phyloP scores from a whole-genome alignment of 345 rosid species.

The Eucalyptus cloeziana region DNA sequence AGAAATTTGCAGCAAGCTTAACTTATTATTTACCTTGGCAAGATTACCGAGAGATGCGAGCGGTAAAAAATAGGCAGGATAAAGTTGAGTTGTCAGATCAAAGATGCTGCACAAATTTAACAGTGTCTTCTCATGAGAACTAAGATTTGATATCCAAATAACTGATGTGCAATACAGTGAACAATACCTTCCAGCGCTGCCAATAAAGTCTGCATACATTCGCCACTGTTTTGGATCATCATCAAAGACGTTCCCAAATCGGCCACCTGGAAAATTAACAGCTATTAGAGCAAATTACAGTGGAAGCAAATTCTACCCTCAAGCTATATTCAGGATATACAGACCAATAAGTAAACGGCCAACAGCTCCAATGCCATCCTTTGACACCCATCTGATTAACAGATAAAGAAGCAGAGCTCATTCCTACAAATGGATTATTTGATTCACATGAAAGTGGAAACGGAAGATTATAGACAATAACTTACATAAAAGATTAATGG shows the following conservation, averaged over 20 bases:
- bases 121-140: neutral
- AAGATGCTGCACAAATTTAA: constrained; percentile 54
- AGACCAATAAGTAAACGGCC: constrained; percentile 91
- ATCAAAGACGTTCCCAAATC: constrained; percentile 85
- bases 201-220: constrained; percentile 97
- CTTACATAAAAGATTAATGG: neutral
- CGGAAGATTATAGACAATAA: neutral
- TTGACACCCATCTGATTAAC: constrained; percentile 87
- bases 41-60: constrained; percentile 95
- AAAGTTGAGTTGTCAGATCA: constrained; percentile 76
- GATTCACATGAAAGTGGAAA: neutral
- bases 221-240: constrained; percentile 99
- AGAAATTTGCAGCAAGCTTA: neutral
- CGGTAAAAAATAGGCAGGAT: constrained; percentile 84
- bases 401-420: constrained; percentile 5
- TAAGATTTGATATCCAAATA: neutral
- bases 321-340: constrained; percentile 7
- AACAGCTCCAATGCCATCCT: constrained; percentile 95
- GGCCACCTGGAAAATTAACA: constrained; percentile 55
- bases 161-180: neutral
- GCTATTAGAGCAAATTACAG: neutral
- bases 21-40: constrained; percentile 46
- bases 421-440: neutral
- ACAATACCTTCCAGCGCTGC: constrained; percentile 89
- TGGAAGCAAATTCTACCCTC: neutral